A percentile compares a stretch with the other conserved stretches of the same genome.
Conservation (phyloP, 768 basidiomycete genomes). For the Serendipita vermifera region DNA sequence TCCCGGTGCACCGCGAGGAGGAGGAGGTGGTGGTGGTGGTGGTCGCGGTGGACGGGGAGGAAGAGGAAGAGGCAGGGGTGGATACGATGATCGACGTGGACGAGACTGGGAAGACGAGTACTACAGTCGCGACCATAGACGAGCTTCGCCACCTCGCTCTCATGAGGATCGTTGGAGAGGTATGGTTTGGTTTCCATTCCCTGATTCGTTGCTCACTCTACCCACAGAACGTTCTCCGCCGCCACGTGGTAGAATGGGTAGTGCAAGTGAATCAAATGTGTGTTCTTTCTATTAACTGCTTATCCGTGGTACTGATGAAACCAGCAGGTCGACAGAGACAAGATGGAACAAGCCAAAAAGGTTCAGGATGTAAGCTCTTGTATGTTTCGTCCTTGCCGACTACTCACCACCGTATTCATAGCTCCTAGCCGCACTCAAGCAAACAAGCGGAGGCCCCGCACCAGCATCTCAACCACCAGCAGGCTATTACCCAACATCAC, state of each 20-base stretch:
- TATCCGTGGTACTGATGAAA: background rate
- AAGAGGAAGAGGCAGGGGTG: constrained; percentile 25
- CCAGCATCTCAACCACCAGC: constrained; percentile 3
- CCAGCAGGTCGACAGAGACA: constrained; percentile 43
- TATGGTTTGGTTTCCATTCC: background rate
- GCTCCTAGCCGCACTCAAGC: constrained; percentile 69
- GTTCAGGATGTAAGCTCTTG: constrained; percentile 51
- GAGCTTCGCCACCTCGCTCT: constrained; percentile 28
- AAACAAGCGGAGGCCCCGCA: constrained; percentile 34
- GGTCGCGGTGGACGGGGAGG: constrained; percentile 20
- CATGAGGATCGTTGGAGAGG: background rate
- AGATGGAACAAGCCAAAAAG: constrained; percentile 75
- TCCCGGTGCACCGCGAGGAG: background rate
- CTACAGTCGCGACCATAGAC: constrained; percentile 27
- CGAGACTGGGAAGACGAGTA: constrained; percentile 25
- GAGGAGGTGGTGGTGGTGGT: constrained; percentile 9
- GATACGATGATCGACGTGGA: constrained; percentile 23
- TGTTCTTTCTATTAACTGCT: background rate
- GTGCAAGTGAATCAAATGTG: constrained; percentile 5
- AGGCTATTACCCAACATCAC: too few species aligned
- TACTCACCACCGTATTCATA: constrained; percentile 20
- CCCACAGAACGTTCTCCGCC: constrained; percentile 12
- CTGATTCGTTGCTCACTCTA: constrained; percentile 12
- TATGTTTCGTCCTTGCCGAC: background rate
- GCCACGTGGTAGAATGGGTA: background rate